These are phyloP conservation scores for Bocquillonia castaneifolia DNA, from an alignment of 441 rosid genomes.

Conservation along the genomic window DNA sequence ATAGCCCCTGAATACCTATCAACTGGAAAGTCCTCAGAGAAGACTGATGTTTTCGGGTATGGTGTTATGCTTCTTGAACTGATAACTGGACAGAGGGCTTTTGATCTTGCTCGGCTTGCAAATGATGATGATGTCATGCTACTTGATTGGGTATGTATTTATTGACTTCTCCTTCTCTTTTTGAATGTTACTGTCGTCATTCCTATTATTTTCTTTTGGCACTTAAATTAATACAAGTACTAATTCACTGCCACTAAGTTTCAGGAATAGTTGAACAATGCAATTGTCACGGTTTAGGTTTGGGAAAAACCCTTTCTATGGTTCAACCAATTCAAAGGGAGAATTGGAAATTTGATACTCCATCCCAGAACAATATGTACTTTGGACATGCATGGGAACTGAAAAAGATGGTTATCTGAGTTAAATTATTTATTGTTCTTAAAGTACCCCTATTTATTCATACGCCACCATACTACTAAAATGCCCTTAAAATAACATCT, in stretches of 20 bases:
- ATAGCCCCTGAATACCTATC: slow-evolving; percentile 67
- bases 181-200: background rate
- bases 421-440: too few species aligned
- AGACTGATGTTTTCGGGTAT: slow-evolving; percentile 71
- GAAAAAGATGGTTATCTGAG: too few species aligned
- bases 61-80: slow-evolving; percentile 75
- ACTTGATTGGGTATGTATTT: slow-evolving; percentile 56
- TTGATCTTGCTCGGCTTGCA: slow-evolving; percentile 63
- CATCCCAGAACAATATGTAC: too few species aligned
- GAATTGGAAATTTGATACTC: background rate
- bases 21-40: slow-evolving; percentile 61
- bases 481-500: too few species aligned
- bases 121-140: slow-evolving; percentile 56
- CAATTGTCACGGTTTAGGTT: background rate
- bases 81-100: slow-evolving; percentile 64
- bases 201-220: background rate
- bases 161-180: background rate
- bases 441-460: too few species aligned
- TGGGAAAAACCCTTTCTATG: too few species aligned
- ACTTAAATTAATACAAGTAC: background rate
- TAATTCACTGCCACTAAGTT: background rate
- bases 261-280: background rate
- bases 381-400: too few species aligned
- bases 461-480: too few species aligned
- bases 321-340: background rate